Evolutionary conservation across 768 basidiomycete genomes (phyloP), one percentile per base, ranked within the genome.

Genomic region (Russula vinacea): DNA sequence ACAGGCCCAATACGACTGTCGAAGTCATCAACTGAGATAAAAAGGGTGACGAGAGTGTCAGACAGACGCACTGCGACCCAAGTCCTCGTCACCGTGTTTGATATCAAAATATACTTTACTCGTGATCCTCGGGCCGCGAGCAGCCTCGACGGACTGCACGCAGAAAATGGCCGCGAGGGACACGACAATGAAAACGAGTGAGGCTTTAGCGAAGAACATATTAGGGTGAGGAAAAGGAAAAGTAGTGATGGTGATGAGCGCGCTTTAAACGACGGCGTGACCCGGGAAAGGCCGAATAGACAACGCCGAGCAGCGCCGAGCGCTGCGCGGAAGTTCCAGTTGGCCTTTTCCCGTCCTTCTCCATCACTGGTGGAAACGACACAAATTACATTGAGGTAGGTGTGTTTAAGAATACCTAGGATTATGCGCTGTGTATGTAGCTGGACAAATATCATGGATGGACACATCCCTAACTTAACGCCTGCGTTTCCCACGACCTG

Each of bases 61-160:
- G 22, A 19, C 50, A 14, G 2, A 77, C 80, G 68, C 74, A 92
- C 93, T 79, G 66, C 95, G 83, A 59, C 96, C 96, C 50, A 98
- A 57, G 56, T 86, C 81, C 75, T 89, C 80, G 75, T 89, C 94
- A 33, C 96, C 96, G 76, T 97, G 95, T 70, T 89, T 87, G 62
- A 98, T 87, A 75, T 97, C 94, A 73, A 98, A 97, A 81, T 86
- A 97, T 69, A 97, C 88, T 77, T 89, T 93, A 83, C 90, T 79
- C 52, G 96, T 97, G 71, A 98, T 87, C 77, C 82, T 87, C 16
- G 96, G 96, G 17, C 89, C 88, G 71, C 92, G 95, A 37, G 84
- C 83, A 14, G 93, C 93, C 68, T 94, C 88, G 10, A 78, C 91
- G 37, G 84, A 81, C 73, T 85, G 83, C 5, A 81, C 83, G 70